Conservation (phyloP, 495 filamentous ascomycete genomes). For the Penicillium alfredii region DNA sequence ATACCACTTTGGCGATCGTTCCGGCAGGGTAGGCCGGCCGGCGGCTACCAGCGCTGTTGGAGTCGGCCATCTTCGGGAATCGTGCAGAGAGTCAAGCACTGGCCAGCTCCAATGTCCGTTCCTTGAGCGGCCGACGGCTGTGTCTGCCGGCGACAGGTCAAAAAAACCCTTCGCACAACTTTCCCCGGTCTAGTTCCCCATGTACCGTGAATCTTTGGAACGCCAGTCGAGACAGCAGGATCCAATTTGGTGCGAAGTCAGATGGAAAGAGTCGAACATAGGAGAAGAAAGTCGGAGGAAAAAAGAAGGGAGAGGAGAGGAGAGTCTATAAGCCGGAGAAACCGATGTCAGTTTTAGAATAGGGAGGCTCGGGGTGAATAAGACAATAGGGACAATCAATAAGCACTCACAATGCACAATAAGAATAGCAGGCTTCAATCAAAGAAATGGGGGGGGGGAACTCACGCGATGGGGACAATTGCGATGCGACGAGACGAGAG, state of each 20-base stretch:
- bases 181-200: constrained; percentile 23
- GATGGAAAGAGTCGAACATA: constrained; percentile 9
- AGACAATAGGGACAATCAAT: too few relatives aligned
- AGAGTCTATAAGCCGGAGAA: constrained; percentile 9
- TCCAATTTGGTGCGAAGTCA: constrained; percentile 16
- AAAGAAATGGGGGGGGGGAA: too few relatives aligned
- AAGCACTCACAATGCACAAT: too few relatives aligned
- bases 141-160: constrained; percentile 24
- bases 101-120: constrained; percentile 9
- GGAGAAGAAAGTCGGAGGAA: constrained; percentile 1
- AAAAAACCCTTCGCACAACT: constrained; percentile 17
- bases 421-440: too few relatives aligned
- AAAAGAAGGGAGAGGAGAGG: constrained; percentile 3
- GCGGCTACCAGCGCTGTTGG: constrained; percentile 25
- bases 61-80: constrained; percentile 32
- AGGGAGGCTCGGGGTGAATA: too few relatives aligned
- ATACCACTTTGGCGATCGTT: constrained; percentile 43
- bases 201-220: constrained; percentile 24
- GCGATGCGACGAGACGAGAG: too few relatives aligned
- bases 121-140: constrained; percentile 17
- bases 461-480: too few relatives aligned
- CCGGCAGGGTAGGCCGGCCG: constrained; percentile 33
- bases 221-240: constrained; percentile 12
- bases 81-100: constrained; percentile 11
- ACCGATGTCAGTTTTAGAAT: too few relatives aligned